A percentile compares a stretch with the other conserved stretches of the same genome.
These are phyloP conservation scores for Helotiales sp. DNA, from an alignment of 2,329 filamentous ascomycete species.

Conservation along the genomic window DNA sequence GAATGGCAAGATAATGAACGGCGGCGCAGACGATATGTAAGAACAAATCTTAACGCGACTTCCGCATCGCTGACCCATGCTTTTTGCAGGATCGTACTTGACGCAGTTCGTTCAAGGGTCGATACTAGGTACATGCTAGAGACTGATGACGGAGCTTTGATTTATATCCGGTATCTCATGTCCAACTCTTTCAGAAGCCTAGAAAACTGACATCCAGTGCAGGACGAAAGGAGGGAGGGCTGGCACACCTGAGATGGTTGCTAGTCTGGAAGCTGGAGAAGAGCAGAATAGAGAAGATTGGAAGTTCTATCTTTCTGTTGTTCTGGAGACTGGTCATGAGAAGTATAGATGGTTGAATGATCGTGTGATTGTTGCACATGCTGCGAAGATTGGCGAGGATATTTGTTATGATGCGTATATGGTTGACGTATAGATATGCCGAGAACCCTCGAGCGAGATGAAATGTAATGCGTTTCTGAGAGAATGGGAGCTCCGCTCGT, in stretches of 20 bases:
- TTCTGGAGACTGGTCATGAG: background rate
- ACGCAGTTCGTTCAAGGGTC: background rate
- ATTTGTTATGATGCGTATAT: background rate
- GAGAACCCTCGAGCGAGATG: no score
- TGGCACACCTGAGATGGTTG: background rate
- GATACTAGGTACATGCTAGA: background rate
- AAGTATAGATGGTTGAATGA: background rate
- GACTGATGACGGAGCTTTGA: background rate
- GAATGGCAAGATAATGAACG: background rate
- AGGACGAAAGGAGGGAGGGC: background rate
- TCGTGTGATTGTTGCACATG: background rate
- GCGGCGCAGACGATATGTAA: background rate
- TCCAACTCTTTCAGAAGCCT: background rate
- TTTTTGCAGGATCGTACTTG: background rate
- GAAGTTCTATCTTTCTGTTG: background rate
- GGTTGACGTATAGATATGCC: background rate
- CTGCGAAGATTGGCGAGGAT: background rate
- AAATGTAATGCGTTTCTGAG: no score
- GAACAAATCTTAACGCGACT: no score
- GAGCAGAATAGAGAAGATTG: background rate
- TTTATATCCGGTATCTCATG: background rate
- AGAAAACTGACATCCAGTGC: background rate
- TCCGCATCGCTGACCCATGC: background rate
- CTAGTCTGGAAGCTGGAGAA: background rate
- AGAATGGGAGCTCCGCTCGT: no score